Percentiles rank a stretch among this genome's conserved stretches.
Evolutionary conservation across 2,329 filamentous ascomycete genomes (phyloP).

Genomic region (Microdochium paspali): DNA sequence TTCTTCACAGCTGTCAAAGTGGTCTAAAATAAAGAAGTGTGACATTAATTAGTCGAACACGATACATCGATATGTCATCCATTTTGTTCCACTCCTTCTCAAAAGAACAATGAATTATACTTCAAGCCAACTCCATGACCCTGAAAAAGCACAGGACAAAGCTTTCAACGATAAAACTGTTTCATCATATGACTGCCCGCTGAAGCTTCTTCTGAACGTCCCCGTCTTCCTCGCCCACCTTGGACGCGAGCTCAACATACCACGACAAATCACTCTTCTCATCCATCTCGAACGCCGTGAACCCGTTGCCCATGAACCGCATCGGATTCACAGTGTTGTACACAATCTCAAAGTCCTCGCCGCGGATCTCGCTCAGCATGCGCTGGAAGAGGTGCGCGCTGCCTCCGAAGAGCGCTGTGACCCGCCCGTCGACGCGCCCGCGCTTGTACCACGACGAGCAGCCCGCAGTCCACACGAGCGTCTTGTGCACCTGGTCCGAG

Average conservation of each 20-base stretch:
- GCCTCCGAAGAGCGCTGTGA: slow-evolving; percentile 23
- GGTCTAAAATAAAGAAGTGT: no score
- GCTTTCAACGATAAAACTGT: no score
- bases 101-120: no score
- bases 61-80: no score
- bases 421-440: slow-evolving; percentile 17
- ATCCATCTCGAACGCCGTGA: slow-evolving; percentile 27
- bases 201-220: neutral
- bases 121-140: no score
- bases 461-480: slow-evolving; percentile 29
- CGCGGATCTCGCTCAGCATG: slow-evolving; percentile 26
- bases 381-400: slow-evolving; percentile 26
- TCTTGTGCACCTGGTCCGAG: slow-evolving; percentile 31
- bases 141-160: no score
- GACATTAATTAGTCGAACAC: no score
- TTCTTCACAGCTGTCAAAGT: no score
- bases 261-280: slow-evolving; percentile 16
- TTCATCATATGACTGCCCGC: no score
- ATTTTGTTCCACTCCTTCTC: no score
- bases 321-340: slow-evolving; percentile 34
- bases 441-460: slow-evolving; percentile 25
- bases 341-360: slow-evolving; percentile 36
- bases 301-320: slow-evolving; percentile 38
- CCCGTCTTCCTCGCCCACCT: neutral
- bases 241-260: slow-evolving; percentile 12